Base-by-base conservation (phyloP, 345 rosid genomes). In the Rhizophora mangle region DNA sequence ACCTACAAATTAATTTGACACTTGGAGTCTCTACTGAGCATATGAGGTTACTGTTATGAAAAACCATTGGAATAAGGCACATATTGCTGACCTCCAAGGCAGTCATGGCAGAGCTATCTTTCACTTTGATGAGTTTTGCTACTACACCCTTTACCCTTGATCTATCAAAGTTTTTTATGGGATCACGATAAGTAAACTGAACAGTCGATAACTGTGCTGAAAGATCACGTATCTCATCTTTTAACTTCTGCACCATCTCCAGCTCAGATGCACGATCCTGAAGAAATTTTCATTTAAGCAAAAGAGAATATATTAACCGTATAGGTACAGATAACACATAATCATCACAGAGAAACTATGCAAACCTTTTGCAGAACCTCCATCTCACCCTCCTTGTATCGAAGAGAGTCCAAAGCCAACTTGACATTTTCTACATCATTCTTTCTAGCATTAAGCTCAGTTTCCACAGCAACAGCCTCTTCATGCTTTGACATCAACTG, bases 71-170 rank as follows among this genome's bases (percentile, higher is more conserved):
- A 6, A 6, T 5, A 24, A 16, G 26, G 36, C 37, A 55, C 63
- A 47, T 46, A 60, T 68, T 47, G 1, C 79, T 67, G 57, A 95
- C 99, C 96, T 95, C 99, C 77, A 95, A 84, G 36, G 99, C 99
- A 74, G 85, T 90, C 97, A 90, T 83, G 47, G 99, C 68, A 31
- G 86, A 76, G 74, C 85, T 78, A 76, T 95, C 92, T 78, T 87
- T 95, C 65, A 95, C 98, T 80, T 86, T 83, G 74, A 95, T 83
- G 69, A 92, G 91, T 77, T 84, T 92, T 79, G 99, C 96, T 49
- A 95, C 94, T 73, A 90, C 97, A 39, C 99, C 99, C 81, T 95
- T 95, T 78, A 95, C 99, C 83, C 85, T 92, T 52, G 92, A 86
- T 78, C 94, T 82, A 64, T 95, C 97, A 80, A 95, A 95, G 73